Conservation (phyloP, 2,329 filamentous ascomycete genomes). For the Aureobasidium namibiae region DNA sequence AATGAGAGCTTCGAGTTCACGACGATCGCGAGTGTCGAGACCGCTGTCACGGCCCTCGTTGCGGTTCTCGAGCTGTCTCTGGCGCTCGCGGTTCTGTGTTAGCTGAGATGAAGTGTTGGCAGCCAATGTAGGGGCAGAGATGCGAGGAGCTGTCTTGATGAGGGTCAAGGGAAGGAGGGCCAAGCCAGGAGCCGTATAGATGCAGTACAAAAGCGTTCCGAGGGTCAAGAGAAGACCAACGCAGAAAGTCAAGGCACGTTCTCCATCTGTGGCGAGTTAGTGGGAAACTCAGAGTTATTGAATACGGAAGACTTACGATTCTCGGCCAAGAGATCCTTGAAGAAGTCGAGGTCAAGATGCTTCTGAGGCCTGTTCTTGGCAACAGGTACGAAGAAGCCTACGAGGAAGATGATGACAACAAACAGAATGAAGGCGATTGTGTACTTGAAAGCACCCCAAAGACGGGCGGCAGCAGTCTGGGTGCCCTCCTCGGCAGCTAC, state of each 20-base stretch:
- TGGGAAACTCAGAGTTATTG: not conserved
- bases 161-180: constrained; percentile 82
- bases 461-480: constrained; percentile 60
- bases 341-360: constrained; percentile 80
- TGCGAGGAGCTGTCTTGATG: constrained; percentile 82
- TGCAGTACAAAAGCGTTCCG: constrained; percentile 73
- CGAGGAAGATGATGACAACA: constrained; percentile 72
- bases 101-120: constrained; percentile 73
- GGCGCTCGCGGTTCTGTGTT: constrained; percentile 80
- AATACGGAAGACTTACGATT: constrained; percentile 51
- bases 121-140: constrained; percentile 72
- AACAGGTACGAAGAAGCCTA: constrained; percentile 89
- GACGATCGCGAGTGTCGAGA: constrained; percentile 74
- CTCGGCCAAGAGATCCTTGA: constrained; percentile 72
- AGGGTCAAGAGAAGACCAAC: constrained; percentile 82
- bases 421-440: constrained; percentile 76
- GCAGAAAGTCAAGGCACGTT: constrained; percentile 84
- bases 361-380: constrained; percentile 56
- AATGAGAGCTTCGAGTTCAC: constrained; percentile 77
- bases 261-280: constrained; percentile 52
- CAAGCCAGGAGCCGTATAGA: constrained; percentile 84
- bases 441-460: constrained; percentile 85
- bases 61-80: constrained; percentile 82
- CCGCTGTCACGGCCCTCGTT: constrained; percentile 66
- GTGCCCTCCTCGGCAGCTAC: constrained; percentile 72